phyloP scores from a whole-genome alignment of 2,329 filamentous ascomycete species.

The Penicillium occitanis region DNA sequence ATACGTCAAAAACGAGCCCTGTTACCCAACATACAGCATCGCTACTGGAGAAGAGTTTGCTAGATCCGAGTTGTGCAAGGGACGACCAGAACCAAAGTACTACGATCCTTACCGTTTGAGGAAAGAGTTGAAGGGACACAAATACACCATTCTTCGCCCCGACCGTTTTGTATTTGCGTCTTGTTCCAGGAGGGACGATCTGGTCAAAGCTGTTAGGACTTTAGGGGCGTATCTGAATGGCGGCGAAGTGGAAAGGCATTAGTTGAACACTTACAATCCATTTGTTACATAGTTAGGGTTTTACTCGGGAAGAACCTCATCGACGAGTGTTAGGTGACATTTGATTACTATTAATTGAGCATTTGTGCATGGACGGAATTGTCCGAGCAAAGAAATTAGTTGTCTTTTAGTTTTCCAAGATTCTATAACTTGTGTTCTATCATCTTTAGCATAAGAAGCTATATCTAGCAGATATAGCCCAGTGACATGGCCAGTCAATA shows the following conservation, averaged over 20 bases:
- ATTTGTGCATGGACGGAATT: no score
- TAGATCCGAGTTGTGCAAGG: conserved; percentile 29
- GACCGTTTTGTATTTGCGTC: conserved; percentile 39
- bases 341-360: no score
- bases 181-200: conserved; percentile 27
- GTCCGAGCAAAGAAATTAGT: no score
- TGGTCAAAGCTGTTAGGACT: conserved; percentile 15
- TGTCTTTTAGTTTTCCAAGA: no score
- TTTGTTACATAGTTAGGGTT: background rate
- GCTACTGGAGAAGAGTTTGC: conserved; percentile 34
- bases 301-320: no score
- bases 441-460: no score
- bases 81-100: conserved; percentile 30
- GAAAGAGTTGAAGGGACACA: conserved; percentile 25
- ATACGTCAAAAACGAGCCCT: background rate
- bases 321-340: no score
- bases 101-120: conserved; percentile 32
- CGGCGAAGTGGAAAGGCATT: background rate
- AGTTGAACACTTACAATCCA: no score
- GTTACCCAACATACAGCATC: conserved; percentile 19
- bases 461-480: no score
- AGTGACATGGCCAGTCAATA: no score
- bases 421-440: no score
- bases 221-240: conserved; percentile 7
- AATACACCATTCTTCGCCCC: conserved; percentile 34